Evolutionary conservation across 2,329 filamentous ascomycete genomes (phyloP).

Genomic region (Metarhizium humberi): DNA sequence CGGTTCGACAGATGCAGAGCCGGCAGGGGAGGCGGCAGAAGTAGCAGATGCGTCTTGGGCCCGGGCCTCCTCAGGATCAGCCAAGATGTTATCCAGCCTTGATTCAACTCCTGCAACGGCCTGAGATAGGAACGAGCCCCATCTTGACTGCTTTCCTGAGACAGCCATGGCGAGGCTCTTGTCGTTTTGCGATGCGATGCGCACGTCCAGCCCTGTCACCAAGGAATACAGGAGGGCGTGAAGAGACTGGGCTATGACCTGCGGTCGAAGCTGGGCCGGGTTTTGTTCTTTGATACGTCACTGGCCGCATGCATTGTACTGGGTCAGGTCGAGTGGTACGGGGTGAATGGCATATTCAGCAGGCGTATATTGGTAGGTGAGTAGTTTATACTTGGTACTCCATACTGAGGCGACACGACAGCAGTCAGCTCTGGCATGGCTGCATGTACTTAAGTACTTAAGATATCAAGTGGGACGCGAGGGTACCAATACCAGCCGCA

Average conservation of each 20-base stretch:
- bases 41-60: constrained; percentile 15
- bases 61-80: constrained; percentile 55
- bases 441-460: no score
- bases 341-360: not conserved
- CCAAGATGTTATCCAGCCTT: constrained; percentile 80
- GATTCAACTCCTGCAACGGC: constrained; percentile 93
- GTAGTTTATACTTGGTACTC: not conserved
- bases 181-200: constrained; percentile 1
- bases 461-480: no score
- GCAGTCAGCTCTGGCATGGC: no score
- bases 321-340: not conserved
- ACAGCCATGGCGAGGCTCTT: constrained; percentile 32
- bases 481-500: no score
- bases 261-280: not conserved
- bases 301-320: not conserved
- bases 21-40: not conserved
- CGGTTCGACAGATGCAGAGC: not conserved
- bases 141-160: constrained; percentile 45
- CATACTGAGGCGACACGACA: not conserved
- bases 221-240: not conserved
- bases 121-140: constrained; percentile 76
- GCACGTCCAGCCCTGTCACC: not conserved
- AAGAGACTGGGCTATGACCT: not conserved
- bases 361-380: no score
- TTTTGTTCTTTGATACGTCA: not conserved